Evolutionary conservation across 106 monocot species (phyloP).

Genomic region (Dioscorea alata): DNA sequence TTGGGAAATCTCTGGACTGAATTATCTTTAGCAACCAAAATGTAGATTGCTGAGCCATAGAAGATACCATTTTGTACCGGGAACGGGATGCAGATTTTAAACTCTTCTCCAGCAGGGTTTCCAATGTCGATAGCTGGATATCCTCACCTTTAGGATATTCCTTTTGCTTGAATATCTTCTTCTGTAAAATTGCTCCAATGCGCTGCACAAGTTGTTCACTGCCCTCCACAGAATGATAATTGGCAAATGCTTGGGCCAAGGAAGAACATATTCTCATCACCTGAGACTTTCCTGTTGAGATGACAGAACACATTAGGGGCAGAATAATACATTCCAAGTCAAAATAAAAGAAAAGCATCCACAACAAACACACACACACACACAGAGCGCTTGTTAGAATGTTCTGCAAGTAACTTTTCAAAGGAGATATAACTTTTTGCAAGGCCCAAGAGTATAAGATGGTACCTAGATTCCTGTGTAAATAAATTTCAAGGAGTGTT

Average conservation of each 20-base stretch:
- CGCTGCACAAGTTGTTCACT: conserved; percentile 63
- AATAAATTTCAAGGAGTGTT: conserved; percentile 78
- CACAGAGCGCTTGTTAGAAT: too few species aligned
- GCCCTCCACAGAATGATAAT: conserved; percentile 47
- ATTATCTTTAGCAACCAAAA: conserved; percentile 88
- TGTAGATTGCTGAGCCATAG: conserved; percentile 54
- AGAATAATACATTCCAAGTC: too few species aligned
- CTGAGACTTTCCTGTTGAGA: conserved; percentile 59
- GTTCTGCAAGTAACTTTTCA: too few species aligned
- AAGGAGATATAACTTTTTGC: too few species aligned
- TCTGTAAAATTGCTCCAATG: conserved; percentile 77
- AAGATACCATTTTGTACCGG: conserved; percentile 43
- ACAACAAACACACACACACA: too few species aligned
- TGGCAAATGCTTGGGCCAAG: conserved; percentile 62
- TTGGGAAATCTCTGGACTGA: conserved; percentile 38
- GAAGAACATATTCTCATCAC: conserved; percentile 60
- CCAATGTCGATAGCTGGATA: conserved; percentile 37
- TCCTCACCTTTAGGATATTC: conserved; percentile 68
- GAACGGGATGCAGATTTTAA: conserved; percentile 64
- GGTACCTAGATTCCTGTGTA: conserved; percentile 81
- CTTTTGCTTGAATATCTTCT: conserved; percentile 83
- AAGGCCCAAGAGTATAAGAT: too few species aligned
- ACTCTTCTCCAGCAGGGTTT: conserved; percentile 59
- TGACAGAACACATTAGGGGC: too few species aligned
- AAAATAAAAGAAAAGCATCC: too few species aligned